Evolutionary conservation across 2,329 filamentous ascomycete genomes (phyloP).

Genomic region (Basipetospora chlamydospora): DNA sequence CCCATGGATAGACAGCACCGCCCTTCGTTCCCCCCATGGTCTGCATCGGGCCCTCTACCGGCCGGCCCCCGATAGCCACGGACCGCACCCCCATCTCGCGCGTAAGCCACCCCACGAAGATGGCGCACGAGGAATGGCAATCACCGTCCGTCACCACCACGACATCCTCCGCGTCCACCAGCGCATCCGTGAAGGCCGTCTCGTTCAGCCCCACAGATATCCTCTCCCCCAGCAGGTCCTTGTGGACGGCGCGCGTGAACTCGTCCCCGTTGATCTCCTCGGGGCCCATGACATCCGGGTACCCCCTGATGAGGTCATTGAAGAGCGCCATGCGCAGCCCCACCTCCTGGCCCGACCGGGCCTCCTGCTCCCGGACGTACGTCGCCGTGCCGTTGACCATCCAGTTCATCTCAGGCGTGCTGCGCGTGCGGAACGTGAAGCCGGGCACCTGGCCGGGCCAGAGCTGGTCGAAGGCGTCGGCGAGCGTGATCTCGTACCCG

Average conservation of each 20-base stretch:
- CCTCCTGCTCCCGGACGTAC: too few species aligned
- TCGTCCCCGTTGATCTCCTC: not conserved
- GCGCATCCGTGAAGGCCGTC: not conserved
- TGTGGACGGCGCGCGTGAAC: too few species aligned
- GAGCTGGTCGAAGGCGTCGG: conserved; percentile 7
- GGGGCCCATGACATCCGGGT: not conserved
- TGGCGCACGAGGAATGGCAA: conserved; percentile 12
- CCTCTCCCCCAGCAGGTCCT: too few species aligned
- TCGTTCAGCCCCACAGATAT: not conserved
- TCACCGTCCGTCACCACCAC: conserved; percentile 12
- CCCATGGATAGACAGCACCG: not conserved
- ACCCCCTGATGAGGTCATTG: not conserved
- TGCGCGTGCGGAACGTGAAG: not conserved
- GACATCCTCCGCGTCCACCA: conserved; percentile 7
- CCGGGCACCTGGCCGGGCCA: too few species aligned
- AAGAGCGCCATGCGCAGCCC: too few species aligned
- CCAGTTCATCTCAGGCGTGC: not conserved
- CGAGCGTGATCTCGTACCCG: conserved; percentile 34
- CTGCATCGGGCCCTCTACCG: conserved; percentile 39
- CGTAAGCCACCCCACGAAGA: conserved; percentile 7
- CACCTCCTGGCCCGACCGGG: too few species aligned
- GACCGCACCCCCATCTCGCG: not conserved
- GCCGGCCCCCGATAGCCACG: conserved; percentile 46
- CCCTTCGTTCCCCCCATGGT: conserved; percentile 48
- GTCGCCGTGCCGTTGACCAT: not conserved